phyloP scores from a whole-genome alignment of 2,329 filamentous ascomycete species.

The Trichoderma sp. region DNA sequence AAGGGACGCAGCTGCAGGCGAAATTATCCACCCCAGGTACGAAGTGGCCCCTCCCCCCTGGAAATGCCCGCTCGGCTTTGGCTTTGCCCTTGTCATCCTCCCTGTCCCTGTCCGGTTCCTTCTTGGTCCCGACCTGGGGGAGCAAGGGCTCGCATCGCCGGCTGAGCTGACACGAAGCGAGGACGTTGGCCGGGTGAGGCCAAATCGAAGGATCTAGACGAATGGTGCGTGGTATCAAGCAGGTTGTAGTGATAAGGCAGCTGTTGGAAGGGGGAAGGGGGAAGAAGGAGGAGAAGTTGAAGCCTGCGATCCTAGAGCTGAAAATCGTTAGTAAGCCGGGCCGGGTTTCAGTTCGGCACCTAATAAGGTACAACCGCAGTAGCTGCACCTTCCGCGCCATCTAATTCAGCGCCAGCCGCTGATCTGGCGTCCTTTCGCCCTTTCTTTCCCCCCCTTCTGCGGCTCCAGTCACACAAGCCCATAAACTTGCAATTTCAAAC shows the following conservation, averaged over 20 bases:
- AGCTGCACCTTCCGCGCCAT: neutral
- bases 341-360: neutral
- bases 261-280: neutral
- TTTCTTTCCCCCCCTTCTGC: neutral
- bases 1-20: constrained; percentile 19
- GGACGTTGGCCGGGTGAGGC: neutral
- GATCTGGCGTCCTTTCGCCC: constrained; percentile 14
- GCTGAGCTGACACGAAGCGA: constrained; percentile 4
- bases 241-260: no score
- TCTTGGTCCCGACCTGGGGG: neutral
- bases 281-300: neutral
- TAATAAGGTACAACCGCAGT: neutral
- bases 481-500: neutral
- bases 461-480: neutral
- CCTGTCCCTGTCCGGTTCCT: neutral
- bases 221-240: neutral
- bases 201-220: neutral
- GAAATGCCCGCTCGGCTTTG: constrained; percentile 16
- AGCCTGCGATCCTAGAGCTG: no score
- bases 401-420: constrained; percentile 9
- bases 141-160: neutral
- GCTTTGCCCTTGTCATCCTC: constrained; percentile 1
- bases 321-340: no score
- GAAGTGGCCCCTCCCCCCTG: constrained; percentile 12
- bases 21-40: constrained; percentile 23